Percentiles rank a stretch among this genome's conserved stretches.
phyloP scores from a whole-genome alignment of 257 asterid genomes.

The Petunia secreta region DNA sequence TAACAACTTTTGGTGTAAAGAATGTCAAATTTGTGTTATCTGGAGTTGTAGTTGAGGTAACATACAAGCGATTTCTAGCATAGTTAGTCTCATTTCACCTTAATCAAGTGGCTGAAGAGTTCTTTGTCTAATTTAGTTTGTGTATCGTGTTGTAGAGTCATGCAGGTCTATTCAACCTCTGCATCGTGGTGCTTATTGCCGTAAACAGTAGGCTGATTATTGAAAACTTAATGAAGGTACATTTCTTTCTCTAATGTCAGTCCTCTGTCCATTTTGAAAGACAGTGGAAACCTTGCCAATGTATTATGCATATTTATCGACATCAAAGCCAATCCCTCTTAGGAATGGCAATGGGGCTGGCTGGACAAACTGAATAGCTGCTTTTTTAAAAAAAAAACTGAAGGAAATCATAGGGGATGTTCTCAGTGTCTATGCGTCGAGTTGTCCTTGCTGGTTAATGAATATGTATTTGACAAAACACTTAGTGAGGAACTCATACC shows the following conservation, averaged over 20 bases:
- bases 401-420: not conserved
- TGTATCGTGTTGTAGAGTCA: conserved; percentile 77
- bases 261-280: conserved; percentile 5
- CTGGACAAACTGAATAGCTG: not conserved
- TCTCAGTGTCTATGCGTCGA: not conserved
- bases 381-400: not conserved
- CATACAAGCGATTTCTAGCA: not conserved
- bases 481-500: not conserved
- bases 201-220: conserved; percentile 97
- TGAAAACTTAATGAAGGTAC: conserved; percentile 96
- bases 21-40: not conserved
- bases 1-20: not conserved
- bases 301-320: not conserved
- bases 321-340: conserved; percentile 1
- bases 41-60: not conserved
- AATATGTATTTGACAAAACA: not conserved
- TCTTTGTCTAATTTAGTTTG: conserved; percentile 32
- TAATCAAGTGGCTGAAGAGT: conserved; percentile 3
- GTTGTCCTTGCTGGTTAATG: not conserved
- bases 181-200: conserved; percentile 98
- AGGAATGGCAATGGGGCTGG: not conserved
- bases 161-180: conserved; percentile 98
- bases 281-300: not conserved
- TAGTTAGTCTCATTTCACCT: not conserved
- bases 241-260: conserved; percentile 24